Conservation (phyloP, 2,329 filamentous ascomycete species). For the Fusarium xylarioides region DNA sequence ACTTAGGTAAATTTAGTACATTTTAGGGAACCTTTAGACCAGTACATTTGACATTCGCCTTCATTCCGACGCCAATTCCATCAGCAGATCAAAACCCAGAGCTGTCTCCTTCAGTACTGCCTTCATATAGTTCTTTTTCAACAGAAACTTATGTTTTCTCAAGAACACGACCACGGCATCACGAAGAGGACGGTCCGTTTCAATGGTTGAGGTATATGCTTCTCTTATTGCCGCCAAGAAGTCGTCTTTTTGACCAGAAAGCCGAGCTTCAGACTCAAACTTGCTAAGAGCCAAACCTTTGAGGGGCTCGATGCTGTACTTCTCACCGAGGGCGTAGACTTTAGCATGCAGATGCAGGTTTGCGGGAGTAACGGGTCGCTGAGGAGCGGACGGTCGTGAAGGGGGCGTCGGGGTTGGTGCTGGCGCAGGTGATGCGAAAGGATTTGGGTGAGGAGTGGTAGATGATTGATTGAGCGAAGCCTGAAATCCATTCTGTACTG, state of each 20-base stretch:
- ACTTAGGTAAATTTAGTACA: accelerated
- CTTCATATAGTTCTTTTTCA: not conserved
- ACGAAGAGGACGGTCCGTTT: not conserved
- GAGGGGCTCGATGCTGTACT: not conserved
- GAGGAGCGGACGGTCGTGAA: not conserved
- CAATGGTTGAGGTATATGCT: not conserved
- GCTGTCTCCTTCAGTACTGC: accelerated
- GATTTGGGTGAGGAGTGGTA: accelerated
- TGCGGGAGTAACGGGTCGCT: accelerated
- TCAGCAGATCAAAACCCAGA: accelerated
- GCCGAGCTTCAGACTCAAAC: accelerated
- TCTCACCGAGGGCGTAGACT: not conserved
- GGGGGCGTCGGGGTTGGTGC: not conserved
- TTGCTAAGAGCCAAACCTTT: not conserved
- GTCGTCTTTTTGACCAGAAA: not conserved
- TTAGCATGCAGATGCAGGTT: not conserved
- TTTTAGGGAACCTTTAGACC: accelerated
- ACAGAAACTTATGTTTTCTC: accelerated
- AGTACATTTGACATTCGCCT: no score
- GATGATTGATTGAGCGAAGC: not conserved
- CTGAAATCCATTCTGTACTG: accelerated
- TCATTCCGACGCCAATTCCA: not conserved
- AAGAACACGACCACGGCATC: not conserved
- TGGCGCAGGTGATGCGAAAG: not conserved
- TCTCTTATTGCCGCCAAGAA: accelerated